Evolutionary conservation across 345 rosid genomes (phyloP), one percentile per base, ranked within the genome.

Genomic region (Eucalyptus sp.): DNA sequence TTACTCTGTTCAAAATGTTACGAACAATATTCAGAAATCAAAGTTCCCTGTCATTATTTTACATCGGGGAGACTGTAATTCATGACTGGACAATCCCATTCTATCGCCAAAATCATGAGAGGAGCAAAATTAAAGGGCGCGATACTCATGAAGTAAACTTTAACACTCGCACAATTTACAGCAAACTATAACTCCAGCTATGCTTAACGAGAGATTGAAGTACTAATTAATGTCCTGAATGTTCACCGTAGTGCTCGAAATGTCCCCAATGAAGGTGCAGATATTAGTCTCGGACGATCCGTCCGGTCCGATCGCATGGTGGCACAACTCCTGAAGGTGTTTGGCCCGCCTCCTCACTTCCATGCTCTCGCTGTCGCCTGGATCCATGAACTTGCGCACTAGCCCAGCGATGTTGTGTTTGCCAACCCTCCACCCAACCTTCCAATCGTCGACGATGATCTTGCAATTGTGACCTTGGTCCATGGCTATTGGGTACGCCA

Each of bases 381-480:
- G 48, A 86, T 90, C 92, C 94, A 92, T 91, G 33, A 91, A 88
- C 66, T 48, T 87, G 7, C 50, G 43, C 52, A 91, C 89, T 11
- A 91, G 76, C 50, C 37, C 87, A 5, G 88, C 88, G 85, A 93
- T 89, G 88, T 91, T 90, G 4, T 54, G 90, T 49, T 49, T 83
- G 81, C 46, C 90, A 15, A 92, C 80, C 29, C 92, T 54, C 92
- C 92, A 88, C 43, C 95, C 95, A 33, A 89, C 86, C 92, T 90
- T 92, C 95, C 94, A 93, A 33, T 90, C 90, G 37, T 94, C 93
- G 3, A 90, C 92, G 43, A 93, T 87, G 43, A 86, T 88, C 89
- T 91, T 91, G 52, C 91, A 86, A 43, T 93, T 94, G 3, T 89
- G 88, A 43, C 56, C 76, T 88, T 94, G 95, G 83, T 94, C 95